Evolutionary conservation across 345 rosid genomes (phyloP), one percentile per base, ranked within the genome.

Genomic region (Linum trigynum): DNA sequence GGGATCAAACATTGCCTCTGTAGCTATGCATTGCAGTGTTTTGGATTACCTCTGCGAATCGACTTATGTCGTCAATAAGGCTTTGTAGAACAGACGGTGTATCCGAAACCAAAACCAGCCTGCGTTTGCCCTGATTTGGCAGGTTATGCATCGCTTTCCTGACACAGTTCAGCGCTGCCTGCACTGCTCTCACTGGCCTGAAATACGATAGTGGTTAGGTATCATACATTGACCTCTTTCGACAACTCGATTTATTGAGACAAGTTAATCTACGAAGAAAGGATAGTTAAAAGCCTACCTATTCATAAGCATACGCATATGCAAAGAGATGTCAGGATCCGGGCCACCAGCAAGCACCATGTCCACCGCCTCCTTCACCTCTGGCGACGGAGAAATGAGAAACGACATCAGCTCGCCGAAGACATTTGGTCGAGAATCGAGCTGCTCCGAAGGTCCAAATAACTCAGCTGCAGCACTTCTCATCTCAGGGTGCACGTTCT

Each of bases 321-420:
- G 99, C 83, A 94, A 56, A 50, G 99, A 78, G 55, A 90, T 74
- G 77, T 88, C 97, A 78, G 99, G 99, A 67, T 82, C 88, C 56
- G 66, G 76, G 23, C 85, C 76, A 63, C 77, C 80, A 57, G 67
- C 72, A 65, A 94, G 78, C 79, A 75, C 92, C 97, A 90, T 80
- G 59, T 80, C 76, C 60, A 94, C 89, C 32, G 96, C 99, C 57
- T 82, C 91, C 68, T 82, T 65, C 50, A 90, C 87, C 75, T 85
- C 88, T 72, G 75, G 73, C 1, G 97, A 86, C 38, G 99, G 99
- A 69, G 89, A 83, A 69, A 94, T 76, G 32, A 94, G 88, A 40
- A 79, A 48, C 72, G 76, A 86, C 99, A 94, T 88, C 66, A 94
- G 76, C 72, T 94, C 99, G 59, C 99, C 99, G 73, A 84, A 94